phyloP scores from a whole-genome alignment of 495 filamentous ascomycete species.

The Annulohypoxylon maeteangense region DNA sequence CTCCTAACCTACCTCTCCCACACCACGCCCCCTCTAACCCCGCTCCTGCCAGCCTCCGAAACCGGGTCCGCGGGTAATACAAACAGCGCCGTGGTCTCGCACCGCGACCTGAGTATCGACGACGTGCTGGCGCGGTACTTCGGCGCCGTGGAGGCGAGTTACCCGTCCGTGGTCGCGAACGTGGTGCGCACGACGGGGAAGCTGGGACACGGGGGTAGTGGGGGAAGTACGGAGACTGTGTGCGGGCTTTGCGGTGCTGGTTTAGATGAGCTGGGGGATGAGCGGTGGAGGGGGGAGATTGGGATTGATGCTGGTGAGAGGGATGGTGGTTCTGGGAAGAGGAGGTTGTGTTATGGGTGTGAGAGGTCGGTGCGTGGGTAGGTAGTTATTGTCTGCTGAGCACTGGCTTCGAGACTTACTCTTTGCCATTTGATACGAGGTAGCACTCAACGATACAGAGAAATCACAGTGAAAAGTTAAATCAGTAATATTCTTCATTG shows the following conservation, averaged over 20 bases:
- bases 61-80: neutral
- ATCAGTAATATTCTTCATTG: neutral
- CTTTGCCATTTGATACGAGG: neutral
- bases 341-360: constrained; percentile 63
- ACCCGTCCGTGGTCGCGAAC: constrained; percentile 92
- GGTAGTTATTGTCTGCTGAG: neutral
- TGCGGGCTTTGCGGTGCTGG: constrained; percentile 64
- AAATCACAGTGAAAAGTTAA: neutral
- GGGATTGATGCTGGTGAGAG: constrained; percentile 44
- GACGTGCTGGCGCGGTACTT: constrained; percentile 91
- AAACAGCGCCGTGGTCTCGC: constrained; percentile 62
- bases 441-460: neutral
- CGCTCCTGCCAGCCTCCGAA: constrained; percentile 54
- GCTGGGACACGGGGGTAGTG: constrained; percentile 52
- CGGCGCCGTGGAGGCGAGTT: constrained; percentile 83
- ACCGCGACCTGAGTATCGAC: constrained; percentile 87
- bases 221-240: neutral
- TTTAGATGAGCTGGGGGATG: constrained; percentile 58
- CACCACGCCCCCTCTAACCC: constrained; percentile 60
- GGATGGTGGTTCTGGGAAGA: constrained; percentile 17
- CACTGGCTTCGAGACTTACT: neutral
- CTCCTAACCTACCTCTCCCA: constrained; percentile 69
- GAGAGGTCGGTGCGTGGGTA: constrained; percentile 59
- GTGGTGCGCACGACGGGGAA: constrained; percentile 89
- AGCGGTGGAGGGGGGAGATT: constrained; percentile 63